phyloP scores from a whole-genome alignment of 768 basidiomycete genomes.

The Calocera viscosa region DNA sequence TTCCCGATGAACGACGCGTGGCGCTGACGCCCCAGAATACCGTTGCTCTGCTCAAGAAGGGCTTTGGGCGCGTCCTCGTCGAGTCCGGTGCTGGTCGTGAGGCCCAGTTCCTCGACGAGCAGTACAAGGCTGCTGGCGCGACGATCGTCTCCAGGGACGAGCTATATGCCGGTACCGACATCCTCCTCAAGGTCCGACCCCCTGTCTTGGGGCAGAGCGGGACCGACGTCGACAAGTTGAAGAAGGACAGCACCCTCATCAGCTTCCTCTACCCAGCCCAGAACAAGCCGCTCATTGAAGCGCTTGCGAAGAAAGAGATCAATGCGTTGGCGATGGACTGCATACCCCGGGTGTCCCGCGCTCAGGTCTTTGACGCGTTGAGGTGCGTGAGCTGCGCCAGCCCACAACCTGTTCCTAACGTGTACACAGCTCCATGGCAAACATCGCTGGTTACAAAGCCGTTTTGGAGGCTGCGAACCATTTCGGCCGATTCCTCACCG shows the following conservation, averaged over 20 bases:
- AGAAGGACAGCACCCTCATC: conserved; percentile 64
- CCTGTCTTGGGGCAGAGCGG: conserved; percentile 37
- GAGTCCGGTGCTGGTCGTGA: conserved; percentile 57
- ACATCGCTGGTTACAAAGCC: conserved; percentile 87
- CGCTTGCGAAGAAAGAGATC: conserved; percentile 49
- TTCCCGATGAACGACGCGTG: conserved; percentile 66
- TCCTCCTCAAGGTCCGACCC: conserved; percentile 76
- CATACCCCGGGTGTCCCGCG: conserved; percentile 83
- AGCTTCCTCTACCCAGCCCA: conserved; percentile 76
- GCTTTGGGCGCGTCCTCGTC: conserved; percentile 59
- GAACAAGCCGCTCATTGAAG: conserved; percentile 62
- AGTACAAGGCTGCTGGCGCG: conserved; percentile 67
- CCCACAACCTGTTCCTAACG: neutral
- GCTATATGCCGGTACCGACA: conserved; percentile 55
- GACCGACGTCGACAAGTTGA: conserved; percentile 50
- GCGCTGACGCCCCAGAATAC: conserved; percentile 72
- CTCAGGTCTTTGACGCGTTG: conserved; percentile 79
- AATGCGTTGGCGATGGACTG: conserved; percentile 83
- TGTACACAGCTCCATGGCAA: conserved; percentile 68
- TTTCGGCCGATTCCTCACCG: conserved; percentile 80
- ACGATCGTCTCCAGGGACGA: conserved; percentile 60
- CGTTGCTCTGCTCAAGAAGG: conserved; percentile 65
- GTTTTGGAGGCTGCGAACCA: conserved; percentile 82
- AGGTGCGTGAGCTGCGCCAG: conserved; percentile 37
- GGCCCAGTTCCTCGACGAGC: conserved; percentile 71